Conservation (phyloP, 2,329 filamentous ascomycete species). For the Graphilbum sp. region DNA sequence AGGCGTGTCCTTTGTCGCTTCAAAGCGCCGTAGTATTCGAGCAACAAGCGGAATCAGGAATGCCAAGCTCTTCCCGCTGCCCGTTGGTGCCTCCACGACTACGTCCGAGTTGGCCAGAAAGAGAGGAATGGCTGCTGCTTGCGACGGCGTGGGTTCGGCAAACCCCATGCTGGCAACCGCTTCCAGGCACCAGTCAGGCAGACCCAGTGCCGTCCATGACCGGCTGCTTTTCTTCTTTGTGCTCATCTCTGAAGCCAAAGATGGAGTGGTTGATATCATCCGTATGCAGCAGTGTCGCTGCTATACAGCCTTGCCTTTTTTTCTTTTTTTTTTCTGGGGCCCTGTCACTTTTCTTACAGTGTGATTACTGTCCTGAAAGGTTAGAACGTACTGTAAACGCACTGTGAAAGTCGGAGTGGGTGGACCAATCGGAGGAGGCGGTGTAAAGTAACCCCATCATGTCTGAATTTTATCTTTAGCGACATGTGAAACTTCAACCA, state of each 20-base stretch:
- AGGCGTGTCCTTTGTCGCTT: background rate
- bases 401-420: no score
- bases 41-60: conserved; percentile 71
- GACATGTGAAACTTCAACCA: no score
- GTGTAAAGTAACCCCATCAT: no score
- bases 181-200: conserved; percentile 69
- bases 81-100: conserved; percentile 62
- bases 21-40: conserved; percentile 51
- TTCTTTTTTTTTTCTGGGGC: no score
- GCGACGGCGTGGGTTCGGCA: conserved; percentile 58
- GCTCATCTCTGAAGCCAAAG: conserved; percentile 15
- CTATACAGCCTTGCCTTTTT: no score
- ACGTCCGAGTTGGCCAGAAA: conserved; percentile 86
- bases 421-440: no score
- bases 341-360: background rate
- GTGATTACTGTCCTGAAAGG: no score
- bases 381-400: no score
- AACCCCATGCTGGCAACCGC: conserved; percentile 77
- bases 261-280: no score
- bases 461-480: no score
- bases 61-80: conserved; percentile 76
- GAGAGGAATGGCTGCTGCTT: conserved; percentile 76
- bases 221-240: conserved; percentile 28
- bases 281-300: conserved; percentile 13
- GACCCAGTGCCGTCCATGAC: conserved; percentile 53